Evolutionary conservation across 23 red algal genomes (phyloP).

Genomic region (Gracilaria domingensis): DNA sequence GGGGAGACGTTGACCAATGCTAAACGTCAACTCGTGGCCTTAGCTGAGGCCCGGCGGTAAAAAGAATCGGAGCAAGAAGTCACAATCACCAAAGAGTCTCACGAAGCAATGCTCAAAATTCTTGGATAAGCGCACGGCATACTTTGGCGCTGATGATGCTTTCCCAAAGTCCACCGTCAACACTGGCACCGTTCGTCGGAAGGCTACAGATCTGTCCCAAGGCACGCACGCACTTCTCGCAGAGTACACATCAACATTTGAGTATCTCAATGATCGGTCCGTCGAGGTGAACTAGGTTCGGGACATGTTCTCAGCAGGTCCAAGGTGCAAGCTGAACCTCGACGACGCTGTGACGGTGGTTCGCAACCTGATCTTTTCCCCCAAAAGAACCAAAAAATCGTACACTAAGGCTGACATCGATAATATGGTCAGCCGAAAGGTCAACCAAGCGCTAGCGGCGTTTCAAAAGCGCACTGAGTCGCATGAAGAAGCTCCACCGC

Average conservation of each 20-base stretch:
- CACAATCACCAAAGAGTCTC: background rate
- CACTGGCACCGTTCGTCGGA: conserved; percentile 1
- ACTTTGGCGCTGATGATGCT: background rate
- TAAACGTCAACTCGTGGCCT: background rate
- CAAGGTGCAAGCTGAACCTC: background rate
- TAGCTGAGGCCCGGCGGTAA: background rate
- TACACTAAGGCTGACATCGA: background rate
- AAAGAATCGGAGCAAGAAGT: background rate
- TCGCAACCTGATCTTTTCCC: background rate
- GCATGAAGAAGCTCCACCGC: too few species aligned
- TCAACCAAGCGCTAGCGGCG: background rate
- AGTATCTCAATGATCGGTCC: background rate
- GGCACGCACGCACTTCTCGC: background rate
- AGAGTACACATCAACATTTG: background rate
- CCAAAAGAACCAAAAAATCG: background rate
- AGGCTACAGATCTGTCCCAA: background rate
- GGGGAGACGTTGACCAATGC: background rate
- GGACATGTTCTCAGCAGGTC: background rate
- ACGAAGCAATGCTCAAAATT: background rate
- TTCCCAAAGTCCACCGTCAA: background rate
- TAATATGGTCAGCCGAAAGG: background rate
- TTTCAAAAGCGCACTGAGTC: background rate
- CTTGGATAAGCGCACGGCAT: background rate
- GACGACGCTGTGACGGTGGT: background rate
- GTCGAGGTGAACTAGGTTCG: background rate